Conservation (phyloP, 352 stramenopile species). For the Phytophthora ramorum region DNA sequence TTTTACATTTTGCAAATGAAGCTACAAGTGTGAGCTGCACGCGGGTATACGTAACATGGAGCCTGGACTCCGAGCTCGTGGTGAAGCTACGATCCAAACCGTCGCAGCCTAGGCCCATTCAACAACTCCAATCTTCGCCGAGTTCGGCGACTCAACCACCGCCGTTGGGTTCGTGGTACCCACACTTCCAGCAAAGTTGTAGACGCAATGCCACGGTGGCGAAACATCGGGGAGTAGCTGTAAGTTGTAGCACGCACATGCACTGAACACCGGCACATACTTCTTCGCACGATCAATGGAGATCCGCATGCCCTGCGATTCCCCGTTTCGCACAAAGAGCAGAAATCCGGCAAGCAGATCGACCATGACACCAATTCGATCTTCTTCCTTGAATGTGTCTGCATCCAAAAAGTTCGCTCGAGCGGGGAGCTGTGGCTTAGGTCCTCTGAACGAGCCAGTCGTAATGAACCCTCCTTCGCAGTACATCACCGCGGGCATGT, state of each 20-base stretch:
- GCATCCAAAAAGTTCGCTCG: conserved; percentile 54
- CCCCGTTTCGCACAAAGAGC: conserved; percentile 58
- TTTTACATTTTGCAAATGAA: background rate
- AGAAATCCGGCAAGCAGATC: conserved; percentile 62
- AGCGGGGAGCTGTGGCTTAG: conserved; percentile 51
- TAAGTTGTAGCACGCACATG: conserved; percentile 61
- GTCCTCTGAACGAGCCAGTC: conserved; percentile 68
- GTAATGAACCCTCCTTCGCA: conserved; percentile 72
- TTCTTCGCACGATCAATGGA: conserved; percentile 42
- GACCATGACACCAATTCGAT: conserved; percentile 65
- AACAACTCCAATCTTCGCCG: background rate
- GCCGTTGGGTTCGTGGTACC: conserved; percentile 1
- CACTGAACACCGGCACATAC: conserved; percentile 71
- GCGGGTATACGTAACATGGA: background rate
- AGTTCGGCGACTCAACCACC: background rate
- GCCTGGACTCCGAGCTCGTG: too few relatives aligned
- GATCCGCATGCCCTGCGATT: conserved; percentile 50
- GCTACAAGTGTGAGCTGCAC: background rate
- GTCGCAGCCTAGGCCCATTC: conserved; percentile 1
- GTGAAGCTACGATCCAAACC: background rate
- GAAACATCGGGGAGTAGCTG: conserved; percentile 42
- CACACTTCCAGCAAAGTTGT: conserved; percentile 28
- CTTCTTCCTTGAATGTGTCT: conserved; percentile 51
- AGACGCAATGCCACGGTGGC: conserved; percentile 59
- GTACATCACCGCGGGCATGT: conserved; percentile 83